Evolutionary conservation across 768 basidiomycete genomes (phyloP).

Genomic region (Arthromyces matolae): DNA sequence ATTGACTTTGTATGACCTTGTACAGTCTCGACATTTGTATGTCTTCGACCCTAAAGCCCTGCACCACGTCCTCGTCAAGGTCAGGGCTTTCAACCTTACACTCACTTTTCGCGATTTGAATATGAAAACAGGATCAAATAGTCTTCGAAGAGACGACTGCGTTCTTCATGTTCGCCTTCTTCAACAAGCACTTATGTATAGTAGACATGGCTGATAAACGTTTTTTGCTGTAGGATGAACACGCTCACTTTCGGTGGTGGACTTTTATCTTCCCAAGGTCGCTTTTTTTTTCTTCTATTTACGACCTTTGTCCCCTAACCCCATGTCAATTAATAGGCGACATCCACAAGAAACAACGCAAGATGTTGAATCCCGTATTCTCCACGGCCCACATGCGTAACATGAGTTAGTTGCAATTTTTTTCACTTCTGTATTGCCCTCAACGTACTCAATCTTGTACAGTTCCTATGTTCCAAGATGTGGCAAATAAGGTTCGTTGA

Average conservation of each 20-base stretch:
- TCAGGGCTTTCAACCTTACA: slow-evolving; percentile 4
- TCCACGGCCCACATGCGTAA: slow-evolving; percentile 37
- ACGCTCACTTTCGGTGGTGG: slow-evolving; percentile 25
- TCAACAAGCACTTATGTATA: not conserved
- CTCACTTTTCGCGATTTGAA: not conserved
- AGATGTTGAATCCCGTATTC: slow-evolving; percentile 44
- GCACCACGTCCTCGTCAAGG: slow-evolving; percentile 44
- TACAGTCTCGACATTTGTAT: slow-evolving; percentile 31
- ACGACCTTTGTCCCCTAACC: not conserved
- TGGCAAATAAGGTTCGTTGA: slow-evolving; percentile 23
- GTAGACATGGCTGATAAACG: slow-evolving; percentile 9
- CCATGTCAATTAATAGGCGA: not conserved
- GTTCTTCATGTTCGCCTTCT: slow-evolving; percentile 22
- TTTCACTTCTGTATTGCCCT: not conserved
- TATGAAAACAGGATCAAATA: slow-evolving; percentile 26
- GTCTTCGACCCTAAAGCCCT: slow-evolving; percentile 44
- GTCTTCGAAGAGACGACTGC: slow-evolving; percentile 25
- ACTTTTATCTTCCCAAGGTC: slow-evolving; percentile 25
- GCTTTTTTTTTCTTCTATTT: not conserved
- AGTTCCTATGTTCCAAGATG: slow-evolving; percentile 33
- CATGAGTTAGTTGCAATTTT: slow-evolving; percentile 24
- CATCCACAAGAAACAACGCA: slow-evolving; percentile 30
- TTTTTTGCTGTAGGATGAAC: slow-evolving; percentile 16
- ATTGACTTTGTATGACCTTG: too few relatives aligned
- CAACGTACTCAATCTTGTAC: not conserved